A percentile compares a stretch with the other conserved stretches of the same genome.
These are phyloP conservation scores for Tolypocladium amazonense DNA, from an alignment of 2,329 filamentous ascomycete genomes.

Conservation along the genomic window DNA sequence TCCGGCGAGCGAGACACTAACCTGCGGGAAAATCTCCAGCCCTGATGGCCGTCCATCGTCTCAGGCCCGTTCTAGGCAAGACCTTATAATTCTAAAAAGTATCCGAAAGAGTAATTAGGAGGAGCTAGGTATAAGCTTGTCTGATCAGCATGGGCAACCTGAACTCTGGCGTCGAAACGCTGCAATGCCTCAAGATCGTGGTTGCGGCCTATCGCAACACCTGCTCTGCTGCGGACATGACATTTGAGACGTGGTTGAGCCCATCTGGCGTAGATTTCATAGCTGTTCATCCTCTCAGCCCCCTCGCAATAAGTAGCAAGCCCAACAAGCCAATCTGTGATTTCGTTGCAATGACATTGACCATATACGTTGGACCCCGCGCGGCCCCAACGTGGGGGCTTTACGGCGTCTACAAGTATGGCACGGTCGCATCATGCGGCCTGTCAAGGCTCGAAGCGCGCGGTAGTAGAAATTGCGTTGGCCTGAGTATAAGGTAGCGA, in stretches of 20 bases:
- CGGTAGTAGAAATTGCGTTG: neutral
- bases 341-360: neutral
- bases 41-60: constrained; percentile 21
- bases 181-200: neutral
- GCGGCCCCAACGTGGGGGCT: neutral
- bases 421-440: neutral
- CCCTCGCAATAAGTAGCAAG: neutral
- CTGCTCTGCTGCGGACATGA: neutral
- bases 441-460: neutral
- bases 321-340: neutral
- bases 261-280: neutral
- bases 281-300: neutral
- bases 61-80: no score
- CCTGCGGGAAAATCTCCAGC: constrained; percentile 17
- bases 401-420: neutral
- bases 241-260: neutral
- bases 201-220: neutral
- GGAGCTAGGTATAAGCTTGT: no score
- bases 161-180: constrained; percentile 10
- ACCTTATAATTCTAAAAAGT: no score
- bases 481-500: neutral
- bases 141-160: constrained; percentile 18
- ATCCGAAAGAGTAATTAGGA: no score
- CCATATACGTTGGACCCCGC: neutral
- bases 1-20: constrained; percentile 20